Evolutionary conservation across 345 rosid species (phyloP).

Genomic region (Cardamine chenopodiifolia): DNA sequence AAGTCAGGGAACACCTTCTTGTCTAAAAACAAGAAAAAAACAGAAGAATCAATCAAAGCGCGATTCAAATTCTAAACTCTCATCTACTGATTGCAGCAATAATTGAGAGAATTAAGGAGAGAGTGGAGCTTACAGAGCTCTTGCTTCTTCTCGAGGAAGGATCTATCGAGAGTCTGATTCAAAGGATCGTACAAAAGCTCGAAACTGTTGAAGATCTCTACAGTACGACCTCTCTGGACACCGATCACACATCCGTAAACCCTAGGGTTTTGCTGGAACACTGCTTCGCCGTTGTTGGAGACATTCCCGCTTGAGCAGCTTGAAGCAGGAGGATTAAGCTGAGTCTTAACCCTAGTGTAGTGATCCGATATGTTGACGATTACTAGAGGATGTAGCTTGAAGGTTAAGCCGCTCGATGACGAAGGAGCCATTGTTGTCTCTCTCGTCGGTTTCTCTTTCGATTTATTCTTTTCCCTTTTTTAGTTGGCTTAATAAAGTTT

Average conservation of each 20-base stretch:
- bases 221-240: slow-evolving; percentile 87
- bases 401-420: slow-evolving; percentile 93
- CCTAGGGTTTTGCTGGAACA: slow-evolving; percentile 50
- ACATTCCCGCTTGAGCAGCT: slow-evolving; percentile 34
- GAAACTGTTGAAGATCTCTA: slow-evolving; percentile 97
- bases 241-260: slow-evolving; percentile 97
- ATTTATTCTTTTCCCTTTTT: neutral
- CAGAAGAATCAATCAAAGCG: slow-evolving; percentile 2
- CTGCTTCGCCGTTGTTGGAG: slow-evolving; percentile 44
- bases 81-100: neutral
- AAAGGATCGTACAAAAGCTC: slow-evolving; percentile 83
- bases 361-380: slow-evolving; percentile 94
- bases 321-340: slow-evolving; percentile 57
- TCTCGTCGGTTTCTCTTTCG: slow-evolving; percentile 1
- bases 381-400: slow-evolving; percentile 94
- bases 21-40: slow-evolving; percentile 1
- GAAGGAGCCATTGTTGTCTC: slow-evolving; percentile 71
- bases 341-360: slow-evolving; percentile 86
- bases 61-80: neutral
- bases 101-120: neutral
- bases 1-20: slow-evolving; percentile 93
- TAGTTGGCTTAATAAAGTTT: neutral
- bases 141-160: slow-evolving; percentile 94
- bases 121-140: slow-evolving; percentile 69
- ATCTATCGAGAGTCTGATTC: slow-evolving; percentile 71